phyloP scores from a whole-genome alignment of 192 early-diverging fungal species.

The Globomyces pollinis-pini region DNA sequence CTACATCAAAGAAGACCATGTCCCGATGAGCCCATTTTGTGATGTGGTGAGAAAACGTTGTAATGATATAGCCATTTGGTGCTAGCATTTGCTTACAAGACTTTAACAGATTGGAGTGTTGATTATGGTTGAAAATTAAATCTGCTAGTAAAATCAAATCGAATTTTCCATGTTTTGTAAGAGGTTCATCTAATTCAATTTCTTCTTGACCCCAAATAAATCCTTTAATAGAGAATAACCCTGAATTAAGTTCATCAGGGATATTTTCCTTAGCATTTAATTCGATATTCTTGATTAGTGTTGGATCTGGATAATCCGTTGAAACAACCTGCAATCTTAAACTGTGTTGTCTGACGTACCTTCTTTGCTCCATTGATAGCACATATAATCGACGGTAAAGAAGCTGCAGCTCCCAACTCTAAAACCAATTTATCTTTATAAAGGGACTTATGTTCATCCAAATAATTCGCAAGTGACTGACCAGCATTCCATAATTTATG shows the following conservation, averaged over 20 bases:
- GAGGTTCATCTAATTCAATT: slow-evolving; percentile 18
- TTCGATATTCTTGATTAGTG: slow-evolving; percentile 68
- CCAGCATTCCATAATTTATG: slow-evolving; percentile 91
- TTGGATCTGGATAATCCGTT: slow-evolving; percentile 73
- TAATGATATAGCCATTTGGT: slow-evolving; percentile 47
- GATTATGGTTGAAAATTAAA: slow-evolving; percentile 79
- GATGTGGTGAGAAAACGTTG: slow-evolving; percentile 81
- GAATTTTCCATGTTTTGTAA: slow-evolving; percentile 32
- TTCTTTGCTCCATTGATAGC: slow-evolving; percentile 64
- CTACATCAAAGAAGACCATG: slow-evolving; percentile 68
- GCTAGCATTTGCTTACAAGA: slow-evolving; percentile 57
- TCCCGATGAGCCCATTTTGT: slow-evolving; percentile 71
- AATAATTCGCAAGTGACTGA: slow-evolving; percentile 66
- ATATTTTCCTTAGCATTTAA: slow-evolving; percentile 55
- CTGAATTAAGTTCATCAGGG: slow-evolving; percentile 13
- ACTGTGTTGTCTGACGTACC: slow-evolving; percentile 40
- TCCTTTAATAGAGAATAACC: slow-evolving; percentile 39
- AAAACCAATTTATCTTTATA: slow-evolving; percentile 56
- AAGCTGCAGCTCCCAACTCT: slow-evolving; percentile 80
- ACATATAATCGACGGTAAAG: slow-evolving; percentile 66
- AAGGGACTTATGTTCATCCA: slow-evolving; percentile 62
- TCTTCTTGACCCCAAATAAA: slow-evolving; percentile 65
- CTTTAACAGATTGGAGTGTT: slow-evolving; percentile 67
- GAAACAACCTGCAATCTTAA: slow-evolving; percentile 45
- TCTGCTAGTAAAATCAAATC: slow-evolving; percentile 83